Conservation (phyloP, 2,329 filamentous ascomycete genomes). For the Basipetospora chlamydospora region DNA sequence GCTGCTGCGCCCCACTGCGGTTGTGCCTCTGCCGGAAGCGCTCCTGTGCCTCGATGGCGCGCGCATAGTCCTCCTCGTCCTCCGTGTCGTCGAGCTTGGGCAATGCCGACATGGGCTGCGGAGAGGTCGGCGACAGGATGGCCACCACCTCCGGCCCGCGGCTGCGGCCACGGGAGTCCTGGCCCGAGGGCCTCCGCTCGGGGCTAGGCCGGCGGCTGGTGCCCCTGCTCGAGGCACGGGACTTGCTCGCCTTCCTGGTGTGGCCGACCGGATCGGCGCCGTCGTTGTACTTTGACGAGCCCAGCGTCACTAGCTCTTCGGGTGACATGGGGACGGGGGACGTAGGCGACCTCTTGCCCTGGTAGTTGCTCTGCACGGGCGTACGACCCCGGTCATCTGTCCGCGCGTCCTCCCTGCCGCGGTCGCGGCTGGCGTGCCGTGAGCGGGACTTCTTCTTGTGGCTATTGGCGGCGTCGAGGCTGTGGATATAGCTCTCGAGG, state of each 20-base stretch:
- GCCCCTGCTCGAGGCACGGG: constrained; percentile 31
- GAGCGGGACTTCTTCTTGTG: constrained; percentile 42
- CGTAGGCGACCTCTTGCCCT: constrained; percentile 72
- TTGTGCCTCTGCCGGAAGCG: constrained; percentile 40
- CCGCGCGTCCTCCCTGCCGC: constrained; percentile 37
- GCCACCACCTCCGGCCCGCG: constrained; percentile 41
- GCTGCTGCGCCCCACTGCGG: constrained; percentile 26
- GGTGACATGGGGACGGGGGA: constrained; percentile 92
- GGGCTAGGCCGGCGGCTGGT: constrained; percentile 30
- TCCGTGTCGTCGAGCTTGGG: constrained; percentile 40
- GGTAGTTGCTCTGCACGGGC: constrained; percentile 49
- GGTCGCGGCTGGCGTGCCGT: constrained; percentile 22
- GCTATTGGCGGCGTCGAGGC: constrained; percentile 62
- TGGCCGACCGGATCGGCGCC: neutral
- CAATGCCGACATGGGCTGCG: constrained; percentile 45
- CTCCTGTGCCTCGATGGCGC: constrained; percentile 38
- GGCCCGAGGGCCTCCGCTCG: constrained; percentile 25
- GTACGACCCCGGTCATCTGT: constrained; percentile 60
- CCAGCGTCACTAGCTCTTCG: constrained; percentile 58
- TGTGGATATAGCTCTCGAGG: constrained; percentile 75
- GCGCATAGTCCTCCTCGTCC: constrained; percentile 49
- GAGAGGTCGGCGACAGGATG: constrained; percentile 5
- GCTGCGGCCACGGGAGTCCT: constrained; percentile 48
- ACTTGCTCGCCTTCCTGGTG: constrained; percentile 12
- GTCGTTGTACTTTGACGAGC: constrained; percentile 23